Conservation (phyloP, 2,329 filamentous ascomycete species). For the Beauveria sp. region DNA sequence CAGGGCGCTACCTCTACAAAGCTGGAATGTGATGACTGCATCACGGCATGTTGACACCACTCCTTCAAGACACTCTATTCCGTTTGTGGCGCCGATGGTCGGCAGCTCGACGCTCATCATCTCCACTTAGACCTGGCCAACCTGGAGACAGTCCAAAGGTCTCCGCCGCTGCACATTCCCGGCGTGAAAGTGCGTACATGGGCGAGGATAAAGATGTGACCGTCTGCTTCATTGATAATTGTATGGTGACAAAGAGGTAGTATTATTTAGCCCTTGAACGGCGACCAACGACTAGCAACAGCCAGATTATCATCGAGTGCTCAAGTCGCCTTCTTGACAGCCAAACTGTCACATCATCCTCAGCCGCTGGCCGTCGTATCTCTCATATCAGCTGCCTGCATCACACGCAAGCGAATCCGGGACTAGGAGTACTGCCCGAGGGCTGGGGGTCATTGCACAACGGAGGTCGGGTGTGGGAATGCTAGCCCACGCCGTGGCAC, state of each 20-base stretch:
- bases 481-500: conserved; percentile 2
- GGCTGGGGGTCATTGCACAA: neutral
- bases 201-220: neutral
- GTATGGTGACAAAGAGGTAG: neutral
- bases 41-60: conserved; percentile 11
- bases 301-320: neutral
- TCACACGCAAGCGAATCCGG: neutral
- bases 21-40: conserved; percentile 17
- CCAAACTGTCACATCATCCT: neutral
- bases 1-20: neutral
- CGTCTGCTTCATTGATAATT: neutral
- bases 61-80: neutral
- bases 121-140: neutral
- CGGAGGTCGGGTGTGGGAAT: neutral
- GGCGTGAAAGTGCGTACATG: neutral
- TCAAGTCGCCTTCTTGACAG: neutral
- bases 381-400: neutral
- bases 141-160: neutral
- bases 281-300: neutral
- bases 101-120: neutral
- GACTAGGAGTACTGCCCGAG: neutral
- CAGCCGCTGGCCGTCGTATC: neutral
- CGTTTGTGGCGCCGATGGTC: neutral
- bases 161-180: neutral
- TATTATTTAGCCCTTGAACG: neutral